Percentiles rank a stretch among this genome's conserved stretches.
Evolutionary conservation across 2,329 filamentous ascomycete genomes (phyloP).

Genomic region (Helotiales sp.): DNA sequence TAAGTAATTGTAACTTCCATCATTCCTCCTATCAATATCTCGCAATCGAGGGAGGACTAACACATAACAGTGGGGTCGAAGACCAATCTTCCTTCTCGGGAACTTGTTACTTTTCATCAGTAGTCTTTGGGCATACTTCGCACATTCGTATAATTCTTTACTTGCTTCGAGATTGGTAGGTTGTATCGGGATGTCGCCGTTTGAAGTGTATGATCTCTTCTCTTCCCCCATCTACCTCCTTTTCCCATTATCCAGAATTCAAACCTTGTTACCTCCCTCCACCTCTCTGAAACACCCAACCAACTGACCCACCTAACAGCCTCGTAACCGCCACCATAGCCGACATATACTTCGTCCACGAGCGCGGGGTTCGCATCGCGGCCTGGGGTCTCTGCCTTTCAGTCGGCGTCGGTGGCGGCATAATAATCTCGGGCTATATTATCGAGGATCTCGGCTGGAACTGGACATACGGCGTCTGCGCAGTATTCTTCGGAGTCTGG

Average conservation of each 20-base stretch:
- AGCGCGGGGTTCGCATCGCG: slow-evolving; percentile 50
- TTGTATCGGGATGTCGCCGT: slow-evolving; percentile 32
- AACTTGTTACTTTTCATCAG: slow-evolving; percentile 27
- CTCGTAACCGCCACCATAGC: slow-evolving; percentile 43
- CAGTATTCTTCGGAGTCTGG: slow-evolving; percentile 26
- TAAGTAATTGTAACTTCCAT: background rate
- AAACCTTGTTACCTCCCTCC: background rate
- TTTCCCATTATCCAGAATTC: too few relatives aligned
- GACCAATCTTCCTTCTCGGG: slow-evolving; percentile 29
- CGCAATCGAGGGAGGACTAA: background rate
- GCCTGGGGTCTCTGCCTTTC: slow-evolving; percentile 48
- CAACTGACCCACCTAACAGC: background rate
- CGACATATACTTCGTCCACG: slow-evolving; percentile 52
- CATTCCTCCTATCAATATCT: background rate
- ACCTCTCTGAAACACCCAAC: background rate
- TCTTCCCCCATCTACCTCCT: background rate
- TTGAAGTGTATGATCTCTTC: slow-evolving; percentile 40
- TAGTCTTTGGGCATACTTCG: slow-evolving; percentile 28
- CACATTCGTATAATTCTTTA: slow-evolving; percentile 26
- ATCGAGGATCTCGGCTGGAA: slow-evolving; percentile 47
- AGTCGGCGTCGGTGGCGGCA: slow-evolving; percentile 47
- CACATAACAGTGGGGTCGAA: slow-evolving; percentile 16
- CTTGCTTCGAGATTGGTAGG: slow-evolving; percentile 35
- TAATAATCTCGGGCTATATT: slow-evolving; percentile 49
- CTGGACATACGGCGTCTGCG: slow-evolving; percentile 43